phyloP scores from a whole-genome alignment of 208 protist species.

The Vickermania ingenoplastis region DNA sequence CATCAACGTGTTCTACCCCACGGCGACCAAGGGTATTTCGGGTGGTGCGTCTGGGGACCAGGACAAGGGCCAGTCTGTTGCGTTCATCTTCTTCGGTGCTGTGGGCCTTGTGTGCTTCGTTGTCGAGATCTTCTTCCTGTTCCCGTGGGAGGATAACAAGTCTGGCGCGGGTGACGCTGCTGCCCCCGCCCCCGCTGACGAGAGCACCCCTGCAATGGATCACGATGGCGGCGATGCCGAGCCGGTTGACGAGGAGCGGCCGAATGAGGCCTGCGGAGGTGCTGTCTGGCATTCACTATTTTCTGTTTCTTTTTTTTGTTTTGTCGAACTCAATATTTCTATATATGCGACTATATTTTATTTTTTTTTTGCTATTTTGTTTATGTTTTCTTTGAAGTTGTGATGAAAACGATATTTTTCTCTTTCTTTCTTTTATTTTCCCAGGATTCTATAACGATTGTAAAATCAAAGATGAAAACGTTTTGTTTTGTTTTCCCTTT shows the following conservation, averaged over 20 bases:
- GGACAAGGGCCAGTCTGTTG: constrained; percentile 49
- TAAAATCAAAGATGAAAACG: not conserved
- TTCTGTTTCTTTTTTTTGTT: too few relatives aligned
- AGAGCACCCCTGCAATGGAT: not conserved
- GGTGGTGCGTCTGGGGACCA: constrained; percentile 42
- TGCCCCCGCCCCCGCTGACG: not conserved
- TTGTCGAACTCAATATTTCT: too few relatives aligned
- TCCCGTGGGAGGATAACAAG: constrained; percentile 20
- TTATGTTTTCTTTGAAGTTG: not conserved
- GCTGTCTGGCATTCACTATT: too few relatives aligned
- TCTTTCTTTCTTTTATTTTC: not conserved
- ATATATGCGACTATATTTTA: too few relatives aligned
- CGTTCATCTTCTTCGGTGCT: constrained; percentile 55
- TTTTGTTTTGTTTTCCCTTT: too few relatives aligned
- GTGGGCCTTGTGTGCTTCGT: constrained; percentile 32
- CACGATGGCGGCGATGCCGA: not conserved
- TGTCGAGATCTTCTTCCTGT: constrained; percentile 39
- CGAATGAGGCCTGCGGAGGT: too few relatives aligned
- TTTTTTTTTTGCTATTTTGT: too few relatives aligned
- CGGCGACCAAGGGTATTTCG: constrained; percentile 44
- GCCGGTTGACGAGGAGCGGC: too few relatives aligned
- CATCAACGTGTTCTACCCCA: constrained; percentile 55
- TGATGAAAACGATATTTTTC: not conserved
- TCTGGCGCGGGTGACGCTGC: not conserved
- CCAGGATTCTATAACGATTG: not conserved